phyloP scores from a whole-genome alignment of 768 basidiomycete species.

The Russula vinacea region DNA sequence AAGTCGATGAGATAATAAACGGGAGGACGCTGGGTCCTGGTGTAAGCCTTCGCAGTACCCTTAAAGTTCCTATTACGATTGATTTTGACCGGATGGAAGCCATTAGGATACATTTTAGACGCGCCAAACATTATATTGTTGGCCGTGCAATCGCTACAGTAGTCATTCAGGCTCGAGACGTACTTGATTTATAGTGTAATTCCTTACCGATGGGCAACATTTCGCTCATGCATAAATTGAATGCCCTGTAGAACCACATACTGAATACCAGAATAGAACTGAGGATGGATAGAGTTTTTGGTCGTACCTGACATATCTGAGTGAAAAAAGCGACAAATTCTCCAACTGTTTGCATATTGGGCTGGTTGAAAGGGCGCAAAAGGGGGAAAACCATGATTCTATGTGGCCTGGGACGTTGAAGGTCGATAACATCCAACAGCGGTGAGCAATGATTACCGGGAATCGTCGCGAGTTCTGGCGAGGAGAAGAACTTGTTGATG shows the following conservation, averaged over 20 bases:
- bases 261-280: neutral
- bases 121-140: conserved; percentile 36
- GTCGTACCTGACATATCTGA: conserved; percentile 38
- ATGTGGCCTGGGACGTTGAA: conserved; percentile 4
- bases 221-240: conserved; percentile 31
- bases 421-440: conserved; percentile 32
- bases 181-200: neutral
- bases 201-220: conserved; percentile 37
- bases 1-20: conserved; percentile 35
- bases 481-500: conserved; percentile 19
- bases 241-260: conserved; percentile 28
- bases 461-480: conserved; percentile 29
- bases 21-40: conserved; percentile 32
- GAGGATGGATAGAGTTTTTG: too few species aligned
- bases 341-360: conserved; percentile 38
- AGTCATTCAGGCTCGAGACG: neutral
- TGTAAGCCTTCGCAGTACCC: conserved; percentile 28
- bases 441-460: conserved; percentile 35
- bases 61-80: conserved; percentile 31
- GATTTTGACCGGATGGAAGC: conserved; percentile 33
- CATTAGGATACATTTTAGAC: conserved; percentile 31
- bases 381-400: conserved; percentile 39
- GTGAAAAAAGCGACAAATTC: conserved; percentile 38
- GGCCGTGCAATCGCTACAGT: conserved; percentile 23
- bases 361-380: conserved; percentile 33